Conservation (phyloP, 345 rosid genomes). For the Syzygium grande region DNA sequence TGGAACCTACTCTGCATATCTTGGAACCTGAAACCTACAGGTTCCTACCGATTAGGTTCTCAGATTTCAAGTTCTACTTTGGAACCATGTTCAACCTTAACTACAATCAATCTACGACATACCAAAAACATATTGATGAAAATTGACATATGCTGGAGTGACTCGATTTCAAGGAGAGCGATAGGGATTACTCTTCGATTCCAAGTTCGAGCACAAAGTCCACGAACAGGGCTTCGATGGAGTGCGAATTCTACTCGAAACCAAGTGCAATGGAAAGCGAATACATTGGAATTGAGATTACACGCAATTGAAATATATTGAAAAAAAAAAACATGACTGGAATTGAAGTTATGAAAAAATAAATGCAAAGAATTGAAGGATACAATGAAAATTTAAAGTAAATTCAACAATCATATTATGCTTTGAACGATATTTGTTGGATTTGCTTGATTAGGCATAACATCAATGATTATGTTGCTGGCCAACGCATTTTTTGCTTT, state of each 20-base stretch:
- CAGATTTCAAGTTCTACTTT: no score
- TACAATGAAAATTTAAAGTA: not conserved
- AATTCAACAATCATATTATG: not conserved
- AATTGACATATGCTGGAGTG: not conserved
- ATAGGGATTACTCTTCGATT: fast-evolving
- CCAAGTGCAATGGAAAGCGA: not conserved
- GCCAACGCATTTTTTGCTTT: not conserved
- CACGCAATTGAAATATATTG: no score
- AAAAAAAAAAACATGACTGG: not conserved
- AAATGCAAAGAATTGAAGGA: not conserved
- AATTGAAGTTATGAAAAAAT: not conserved
- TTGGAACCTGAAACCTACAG: no score
- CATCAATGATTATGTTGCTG: not conserved
- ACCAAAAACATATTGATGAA: not conserved
- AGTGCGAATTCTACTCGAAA: not conserved
- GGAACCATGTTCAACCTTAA: no score
- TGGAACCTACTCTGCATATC: no score
- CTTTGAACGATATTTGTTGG: not conserved
- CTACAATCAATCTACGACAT: not conserved
- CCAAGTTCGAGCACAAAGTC: not conserved
- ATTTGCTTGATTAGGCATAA: not conserved
- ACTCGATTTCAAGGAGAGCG: not conserved
- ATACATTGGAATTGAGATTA: not conserved
- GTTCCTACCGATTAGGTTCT: no score
- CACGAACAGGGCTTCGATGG: fast-evolving